Evolutionary conservation across 768 basidiomycete species (phyloP).

Genomic region (Scleroderma bovista): DNA sequence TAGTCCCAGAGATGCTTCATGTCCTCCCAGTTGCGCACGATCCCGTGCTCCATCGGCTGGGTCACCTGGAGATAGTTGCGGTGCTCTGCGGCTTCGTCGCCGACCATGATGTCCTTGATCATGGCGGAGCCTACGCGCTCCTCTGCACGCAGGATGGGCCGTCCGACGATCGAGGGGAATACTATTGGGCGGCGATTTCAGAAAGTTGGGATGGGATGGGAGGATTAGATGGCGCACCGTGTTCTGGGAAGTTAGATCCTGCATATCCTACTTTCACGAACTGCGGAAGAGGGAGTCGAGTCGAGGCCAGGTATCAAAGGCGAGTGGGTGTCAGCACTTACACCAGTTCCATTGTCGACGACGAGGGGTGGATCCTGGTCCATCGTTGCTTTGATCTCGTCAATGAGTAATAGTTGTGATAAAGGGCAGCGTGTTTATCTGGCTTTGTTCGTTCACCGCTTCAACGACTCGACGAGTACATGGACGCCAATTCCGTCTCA

Average conservation of each 20-base stretch:
- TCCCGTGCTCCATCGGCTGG: slow-evolving; percentile 99
- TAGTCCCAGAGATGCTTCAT: slow-evolving; percentile 99
- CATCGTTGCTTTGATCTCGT: slow-evolving; percentile 16
- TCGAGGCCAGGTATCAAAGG: not conserved
- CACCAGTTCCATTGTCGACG: slow-evolving; percentile 87
- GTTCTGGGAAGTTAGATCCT: slow-evolving; percentile 92
- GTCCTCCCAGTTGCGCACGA: slow-evolving; percentile 98
- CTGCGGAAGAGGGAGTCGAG: slow-evolving; percentile 40
- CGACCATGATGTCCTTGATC: slow-evolving; percentile 98
- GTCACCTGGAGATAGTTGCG: slow-evolving; percentile 95
- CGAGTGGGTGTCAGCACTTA: slow-evolving; percentile 34
- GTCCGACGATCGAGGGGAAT: slow-evolving; percentile 94
- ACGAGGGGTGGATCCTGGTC: slow-evolving; percentile 50
- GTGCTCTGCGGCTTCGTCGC: slow-evolving; percentile 92
- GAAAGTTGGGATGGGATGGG: not conserved
- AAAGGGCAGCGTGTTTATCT: slow-evolving; percentile 13
- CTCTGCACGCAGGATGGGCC: slow-evolving; percentile 95
- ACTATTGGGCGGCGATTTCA: slow-evolving; percentile 39
- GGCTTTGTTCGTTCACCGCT: slow-evolving; percentile 9
- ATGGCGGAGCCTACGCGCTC: slow-evolving; percentile 81
- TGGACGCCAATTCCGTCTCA: not conserved
- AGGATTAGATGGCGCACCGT: slow-evolving; percentile 48
- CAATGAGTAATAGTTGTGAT: not conserved
- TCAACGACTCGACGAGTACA: not conserved
- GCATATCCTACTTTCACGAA: slow-evolving; percentile 91